Evolutionary conservation across 768 basidiomycete species (phyloP).

Genomic region (Boletus eberwhitei): DNA sequence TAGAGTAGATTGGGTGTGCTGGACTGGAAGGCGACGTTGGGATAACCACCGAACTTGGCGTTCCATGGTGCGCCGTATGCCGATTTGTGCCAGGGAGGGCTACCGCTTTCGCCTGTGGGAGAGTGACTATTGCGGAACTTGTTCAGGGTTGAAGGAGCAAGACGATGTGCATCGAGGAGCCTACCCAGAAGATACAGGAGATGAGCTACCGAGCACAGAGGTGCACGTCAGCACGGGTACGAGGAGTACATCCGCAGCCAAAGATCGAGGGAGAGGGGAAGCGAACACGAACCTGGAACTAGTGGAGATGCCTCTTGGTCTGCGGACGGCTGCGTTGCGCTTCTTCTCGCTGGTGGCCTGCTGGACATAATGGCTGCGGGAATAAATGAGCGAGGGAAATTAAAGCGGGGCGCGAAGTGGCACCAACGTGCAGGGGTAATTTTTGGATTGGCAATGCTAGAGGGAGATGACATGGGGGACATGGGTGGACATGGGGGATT

Average conservation of each 20-base stretch:
- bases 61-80: slow-evolving; percentile 26
- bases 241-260: slow-evolving; percentile 21
- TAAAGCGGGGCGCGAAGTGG: slow-evolving; percentile 14
- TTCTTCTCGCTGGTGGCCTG: slow-evolving; percentile 86
- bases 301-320: slow-evolving; percentile 62
- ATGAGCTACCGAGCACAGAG: slow-evolving; percentile 18
- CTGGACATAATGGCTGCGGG: slow-evolving; percentile 68
- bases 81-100: slow-evolving; percentile 30
- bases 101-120: slow-evolving; percentile 24
- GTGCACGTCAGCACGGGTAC: slow-evolving; percentile 28
- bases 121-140: slow-evolving; percentile 29
- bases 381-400: slow-evolving; percentile 18
- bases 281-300: slow-evolving; percentile 41
- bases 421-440: slow-evolving; percentile 88
- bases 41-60: slow-evolving; percentile 34
- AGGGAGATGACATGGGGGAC: slow-evolving; percentile 6
- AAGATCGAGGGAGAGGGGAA: slow-evolving; percentile 6
- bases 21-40: slow-evolving; percentile 54
- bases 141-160: slow-evolving; percentile 24
- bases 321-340: slow-evolving; percentile 54
- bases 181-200: slow-evolving; percentile 37
- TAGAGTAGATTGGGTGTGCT: slow-evolving; percentile 64
- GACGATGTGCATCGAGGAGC: slow-evolving; percentile 33
- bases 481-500: slow-evolving; percentile 14
- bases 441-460: slow-evolving; percentile 83